phyloP scores from a whole-genome alignment of 2,329 filamentous ascomycete genomes.

The Ustulina deusta region DNA sequence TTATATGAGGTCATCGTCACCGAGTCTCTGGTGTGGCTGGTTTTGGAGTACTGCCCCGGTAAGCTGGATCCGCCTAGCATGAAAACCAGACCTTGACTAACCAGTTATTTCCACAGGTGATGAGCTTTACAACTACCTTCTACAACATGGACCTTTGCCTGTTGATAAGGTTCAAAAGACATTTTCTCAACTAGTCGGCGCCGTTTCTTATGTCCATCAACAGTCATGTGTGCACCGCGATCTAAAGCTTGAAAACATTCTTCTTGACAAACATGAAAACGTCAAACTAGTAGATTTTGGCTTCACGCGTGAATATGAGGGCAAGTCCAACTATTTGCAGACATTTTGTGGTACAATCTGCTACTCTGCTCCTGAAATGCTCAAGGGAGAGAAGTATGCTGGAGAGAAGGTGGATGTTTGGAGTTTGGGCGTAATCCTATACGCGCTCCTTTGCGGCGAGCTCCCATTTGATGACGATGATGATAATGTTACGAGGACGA shows the following conservation, averaged over 20 bases:
- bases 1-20: slow-evolving; percentile 99
- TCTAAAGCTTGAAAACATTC: slow-evolving; percentile 94
- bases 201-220: slow-evolving; percentile 93
- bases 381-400: slow-evolving; percentile 97
- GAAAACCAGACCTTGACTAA: slow-evolving; percentile 45
- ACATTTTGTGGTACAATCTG: slow-evolving; percentile 98
- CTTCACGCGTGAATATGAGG: slow-evolving; percentile 97
- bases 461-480: slow-evolving; percentile 97
- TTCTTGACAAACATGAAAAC: slow-evolving; percentile 96
- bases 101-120: slow-evolving; percentile 70
- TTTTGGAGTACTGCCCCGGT: slow-evolving; percentile 96
- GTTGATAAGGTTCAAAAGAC: slow-evolving; percentile 92
- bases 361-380: slow-evolving; percentile 98
- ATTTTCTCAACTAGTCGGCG: slow-evolving; percentile 94
- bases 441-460: slow-evolving; percentile 84
- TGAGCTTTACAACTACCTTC: slow-evolving; percentile 95
- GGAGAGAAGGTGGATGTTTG: slow-evolving; percentile 98
- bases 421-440: slow-evolving; percentile 88
- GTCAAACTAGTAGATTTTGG: slow-evolving; percentile 98
- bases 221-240: slow-evolving; percentile 97
- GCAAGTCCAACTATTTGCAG: slow-evolving; percentile 91
- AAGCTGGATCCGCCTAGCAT: slow-evolving; percentile 46
- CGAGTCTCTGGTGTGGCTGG: slow-evolving; percentile 93
- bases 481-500: slow-evolving; percentile 85
- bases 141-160: slow-evolving; percentile 85